Percentiles rank a stretch among this genome's conserved stretches.
phyloP scores from a whole-genome alignment of 768 basidiomycete species.

The Mycena vulgaris region DNA sequence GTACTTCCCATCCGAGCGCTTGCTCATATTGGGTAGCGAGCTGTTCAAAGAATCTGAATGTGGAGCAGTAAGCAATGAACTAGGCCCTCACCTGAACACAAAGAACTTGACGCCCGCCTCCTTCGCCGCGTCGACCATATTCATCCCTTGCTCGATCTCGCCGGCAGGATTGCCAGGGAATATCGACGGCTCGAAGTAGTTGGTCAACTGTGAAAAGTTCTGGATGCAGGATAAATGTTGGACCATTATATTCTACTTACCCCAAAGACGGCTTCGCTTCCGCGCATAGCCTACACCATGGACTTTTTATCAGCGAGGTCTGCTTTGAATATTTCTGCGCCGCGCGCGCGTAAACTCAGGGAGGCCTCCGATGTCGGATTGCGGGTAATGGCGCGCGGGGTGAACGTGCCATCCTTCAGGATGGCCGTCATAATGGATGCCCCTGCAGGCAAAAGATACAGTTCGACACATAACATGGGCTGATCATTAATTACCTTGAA shows the following conservation, averaged over 20 bases:
- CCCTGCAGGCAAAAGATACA: background rate
- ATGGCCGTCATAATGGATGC: background rate
- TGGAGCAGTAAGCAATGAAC: background rate
- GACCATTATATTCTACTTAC: constrained; percentile 9
- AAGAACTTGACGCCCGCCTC: constrained; percentile 22
- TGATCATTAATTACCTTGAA: background rate
- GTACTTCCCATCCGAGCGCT: constrained; percentile 9
- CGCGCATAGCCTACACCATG: constrained; percentile 35
- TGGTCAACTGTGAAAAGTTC: background rate
- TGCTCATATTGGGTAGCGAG: constrained; percentile 1
- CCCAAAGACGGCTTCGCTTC: constrained; percentile 39
- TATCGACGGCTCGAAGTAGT: constrained; percentile 11
- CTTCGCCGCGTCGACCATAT: constrained; percentile 25
- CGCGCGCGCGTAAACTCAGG: background rate
- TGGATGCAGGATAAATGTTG: background rate
- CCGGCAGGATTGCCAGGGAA: background rate
- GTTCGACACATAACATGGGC: background rate
- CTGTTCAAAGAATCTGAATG: background rate
- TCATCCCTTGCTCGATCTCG: constrained; percentile 20
- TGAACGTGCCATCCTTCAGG: constrained; percentile 23
- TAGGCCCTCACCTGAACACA: constrained; percentile 2
- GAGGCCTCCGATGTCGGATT: background rate
- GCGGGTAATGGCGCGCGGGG: constrained; percentile 12
- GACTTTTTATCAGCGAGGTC: constrained; percentile 33
- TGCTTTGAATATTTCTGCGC: constrained; percentile 28